Evolutionary conservation across 2,329 filamentous ascomycete genomes (phyloP).

Genomic region (Diplocarpon rosae): DNA sequence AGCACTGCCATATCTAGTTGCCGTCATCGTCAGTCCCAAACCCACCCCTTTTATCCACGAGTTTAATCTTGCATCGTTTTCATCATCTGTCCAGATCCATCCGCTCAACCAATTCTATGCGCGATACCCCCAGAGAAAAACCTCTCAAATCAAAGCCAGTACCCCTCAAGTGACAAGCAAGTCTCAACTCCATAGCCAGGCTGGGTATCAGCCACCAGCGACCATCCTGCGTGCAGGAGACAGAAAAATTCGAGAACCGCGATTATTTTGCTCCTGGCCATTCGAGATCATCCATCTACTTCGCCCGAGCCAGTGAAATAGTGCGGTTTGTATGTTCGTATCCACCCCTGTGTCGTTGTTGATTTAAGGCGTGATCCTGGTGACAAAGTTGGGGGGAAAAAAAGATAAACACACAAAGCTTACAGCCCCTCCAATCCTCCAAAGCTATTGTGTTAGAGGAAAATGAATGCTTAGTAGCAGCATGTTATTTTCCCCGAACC

Average conservation of each 20-base stretch:
- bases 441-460: conserved; percentile 1
- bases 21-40: too few relatives aligned
- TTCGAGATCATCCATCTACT: conserved; percentile 4
- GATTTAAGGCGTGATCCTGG: conserved; percentile 17
- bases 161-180: not conserved
- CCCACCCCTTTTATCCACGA: too few relatives aligned
- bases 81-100: too few relatives aligned
- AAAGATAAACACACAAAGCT: conserved; percentile 12
- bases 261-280: not conserved
- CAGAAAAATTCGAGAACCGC: not conserved
- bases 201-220: not conserved
- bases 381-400: conserved; percentile 23
- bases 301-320: conserved; percentile 11
- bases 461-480: not conserved
- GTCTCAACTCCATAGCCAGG: not conserved
- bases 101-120: too few relatives aligned
- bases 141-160: too few relatives aligned
- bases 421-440: conserved; percentile 5
- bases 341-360: conserved; percentile 10
- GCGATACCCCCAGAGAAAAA: too few relatives aligned
- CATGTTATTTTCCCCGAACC: conserved; percentile 8
- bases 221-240: not conserved
- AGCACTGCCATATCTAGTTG: too few relatives aligned
- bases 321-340: conserved; percentile 14
- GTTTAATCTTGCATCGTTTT: too few relatives aligned